Evolutionary conservation across 1,139 yeast species (phyloP), one percentile per base, ranked within the genome.

Genomic region (Yamadazyma mexicana): DNA sequence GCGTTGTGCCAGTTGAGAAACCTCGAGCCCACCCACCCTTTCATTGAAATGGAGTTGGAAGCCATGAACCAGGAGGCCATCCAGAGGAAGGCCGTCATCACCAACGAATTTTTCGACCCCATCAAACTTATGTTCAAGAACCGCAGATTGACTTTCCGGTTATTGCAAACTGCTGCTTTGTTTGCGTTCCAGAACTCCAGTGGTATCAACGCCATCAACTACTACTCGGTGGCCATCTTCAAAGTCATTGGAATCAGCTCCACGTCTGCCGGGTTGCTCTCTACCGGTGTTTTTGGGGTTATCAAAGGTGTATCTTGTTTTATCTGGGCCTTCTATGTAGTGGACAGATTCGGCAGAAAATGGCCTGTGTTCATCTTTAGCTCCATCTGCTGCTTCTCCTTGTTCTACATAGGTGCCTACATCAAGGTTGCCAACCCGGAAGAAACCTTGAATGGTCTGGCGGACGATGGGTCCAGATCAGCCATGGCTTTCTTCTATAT

Each of bases 221-320:
- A 64, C 40, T 64, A 64, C 40, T 62, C 68, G 6, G 65, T 65
- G 3, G 52, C 64, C 0, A 59, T 64, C 32, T 59, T 64, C 45
- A 55, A 58, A 39, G 59, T 66, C 3, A 51, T 64, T 31, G 69
- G 69, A 10, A 54, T 63, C 2, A 49, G 40, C 34, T 65, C 66
- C 1, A 42, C 60, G 4, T 55, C 57, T 36, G 69, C 81, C 2
- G 69, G 79, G 1, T 62, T 79, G 33, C 62, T 76, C 33, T 73
- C 82, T 11, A 79, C 85, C 3, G 84, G 83, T 42, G 67, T 79
- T 34, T 79, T 79, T 55, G 81, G 84, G 27, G 61, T 77, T 23
- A 60, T 74, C 31, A 77, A 77, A 48, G 70, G 73, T 7, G 52
- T 62, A 4, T 63, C 74, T 1, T 63, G 77, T 4, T 55, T 75